Conservation (phyloP, 441 rosid species). For the Syzygium malaccense region DNA sequence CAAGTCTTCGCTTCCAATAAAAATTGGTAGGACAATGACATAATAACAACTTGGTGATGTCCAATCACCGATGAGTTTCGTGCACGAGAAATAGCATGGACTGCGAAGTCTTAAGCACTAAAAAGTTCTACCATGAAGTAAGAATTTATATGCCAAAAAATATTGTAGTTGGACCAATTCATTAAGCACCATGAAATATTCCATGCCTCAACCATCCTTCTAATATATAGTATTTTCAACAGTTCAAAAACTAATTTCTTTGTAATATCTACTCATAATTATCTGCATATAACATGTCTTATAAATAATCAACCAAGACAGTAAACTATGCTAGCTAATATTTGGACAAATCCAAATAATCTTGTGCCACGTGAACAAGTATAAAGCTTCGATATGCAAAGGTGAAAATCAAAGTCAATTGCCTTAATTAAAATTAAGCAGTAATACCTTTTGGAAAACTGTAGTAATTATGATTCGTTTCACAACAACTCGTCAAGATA, state of each 20-base stretch:
- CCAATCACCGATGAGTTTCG: too few relatives aligned
- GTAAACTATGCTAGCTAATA: neutral
- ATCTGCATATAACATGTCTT: neutral
- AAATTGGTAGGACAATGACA: too few relatives aligned
- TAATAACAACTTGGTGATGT: too few relatives aligned
- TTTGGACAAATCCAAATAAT: neutral
- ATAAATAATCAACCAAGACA: neutral
- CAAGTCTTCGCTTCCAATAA: too few relatives aligned
- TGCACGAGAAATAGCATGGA: too few relatives aligned
- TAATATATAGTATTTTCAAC: neutral
- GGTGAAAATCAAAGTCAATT: too few relatives aligned
- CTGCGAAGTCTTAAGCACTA: too few relatives aligned
- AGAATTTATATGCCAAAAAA: too few relatives aligned
- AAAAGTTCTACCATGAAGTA: too few relatives aligned
- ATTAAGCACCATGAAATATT: neutral
- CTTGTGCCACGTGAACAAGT: neutral
- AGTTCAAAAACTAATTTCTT: neutral
- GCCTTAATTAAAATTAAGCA: neutral
- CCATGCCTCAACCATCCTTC: neutral
- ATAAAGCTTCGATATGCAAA: neutral
- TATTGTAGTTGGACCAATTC: neutral
- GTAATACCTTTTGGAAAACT: too few relatives aligned
- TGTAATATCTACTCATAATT: neutral
- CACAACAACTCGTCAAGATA: neutral
- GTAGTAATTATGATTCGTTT: too few relatives aligned